phyloP scores from a whole-genome alignment of 805 yeast species.

The Maudiozyma barnettii region DNA sequence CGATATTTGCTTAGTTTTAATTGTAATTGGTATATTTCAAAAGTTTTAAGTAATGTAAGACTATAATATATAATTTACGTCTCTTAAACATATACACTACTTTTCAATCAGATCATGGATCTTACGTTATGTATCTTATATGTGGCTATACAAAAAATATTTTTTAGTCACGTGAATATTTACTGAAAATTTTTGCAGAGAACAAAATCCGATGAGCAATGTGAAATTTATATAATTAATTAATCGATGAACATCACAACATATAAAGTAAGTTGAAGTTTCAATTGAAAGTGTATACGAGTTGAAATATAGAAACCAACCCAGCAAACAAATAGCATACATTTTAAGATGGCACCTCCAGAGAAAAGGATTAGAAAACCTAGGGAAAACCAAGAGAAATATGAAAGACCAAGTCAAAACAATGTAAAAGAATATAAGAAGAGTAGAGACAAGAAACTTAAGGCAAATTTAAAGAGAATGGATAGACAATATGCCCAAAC shows the following conservation, averaged over 20 bases:
- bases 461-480: conserved; percentile 53
- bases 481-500: conserved; percentile 73
- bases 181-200: conserved; percentile 1
- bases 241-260: no score
- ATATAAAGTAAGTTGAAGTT: no score
- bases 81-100: no score
- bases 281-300: no score
- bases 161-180: background rate
- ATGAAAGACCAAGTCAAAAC: conserved; percentile 23
- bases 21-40: conserved; percentile 22
- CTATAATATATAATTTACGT: no score
- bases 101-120: no score
- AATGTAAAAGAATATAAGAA: conserved; percentile 10
- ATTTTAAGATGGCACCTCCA: conserved; percentile 4
- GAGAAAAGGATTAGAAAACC: conserved; percentile 7
- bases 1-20: conserved; percentile 27
- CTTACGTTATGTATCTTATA: no score
- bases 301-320: no score
- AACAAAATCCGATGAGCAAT: background rate
- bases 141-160: no score
- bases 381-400: conserved; percentile 26
- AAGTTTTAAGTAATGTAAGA: conserved; percentile 5
- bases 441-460: conserved; percentile 50
- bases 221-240: no score
- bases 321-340: no score